phyloP scores from a whole-genome alignment of 2,329 filamentous ascomycete genomes.

The Blumeria graminis region DNA sequence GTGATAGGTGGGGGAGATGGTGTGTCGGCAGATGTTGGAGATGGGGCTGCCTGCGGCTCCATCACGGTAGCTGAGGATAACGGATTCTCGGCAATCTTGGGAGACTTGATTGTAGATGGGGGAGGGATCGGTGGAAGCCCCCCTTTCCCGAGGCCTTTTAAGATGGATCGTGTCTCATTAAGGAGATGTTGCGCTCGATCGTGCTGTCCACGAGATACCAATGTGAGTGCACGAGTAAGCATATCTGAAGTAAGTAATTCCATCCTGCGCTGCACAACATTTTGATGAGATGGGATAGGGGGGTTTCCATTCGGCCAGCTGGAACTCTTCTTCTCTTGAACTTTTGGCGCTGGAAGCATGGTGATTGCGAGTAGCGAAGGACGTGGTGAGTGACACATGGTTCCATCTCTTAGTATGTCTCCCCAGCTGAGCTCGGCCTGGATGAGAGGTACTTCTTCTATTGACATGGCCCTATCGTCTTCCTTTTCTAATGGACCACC shows the following conservation, averaged over 20 bases:
- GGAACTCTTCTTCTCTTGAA: conserved; percentile 32
- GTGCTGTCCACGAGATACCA: conserved; percentile 78
- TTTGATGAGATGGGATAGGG: conserved; percentile 83
- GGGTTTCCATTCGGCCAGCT: conserved; percentile 34
- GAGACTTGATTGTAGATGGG: conserved; percentile 18
- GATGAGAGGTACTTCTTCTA: conserved; percentile 85
- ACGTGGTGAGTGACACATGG: conserved; percentile 61
- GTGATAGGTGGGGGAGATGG: conserved; percentile 5
- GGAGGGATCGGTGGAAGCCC: conserved; percentile 74
- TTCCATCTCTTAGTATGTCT: conserved; percentile 76
- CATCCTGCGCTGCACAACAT: conserved; percentile 90
- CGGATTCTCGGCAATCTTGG: conserved; percentile 6
- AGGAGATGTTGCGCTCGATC: conserved; percentile 83
- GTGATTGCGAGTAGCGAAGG: conserved; percentile 87
- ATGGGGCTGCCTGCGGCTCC: conserved; percentile 19
- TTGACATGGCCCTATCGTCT: conserved; percentile 56
- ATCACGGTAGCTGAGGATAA: conserved; percentile 14
- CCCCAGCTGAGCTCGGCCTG: conserved; percentile 88
- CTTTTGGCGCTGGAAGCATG: conserved; percentile 48
- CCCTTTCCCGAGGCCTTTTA: conserved; percentile 89
- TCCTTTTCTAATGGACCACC: conserved; percentile 73
- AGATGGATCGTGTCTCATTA: conserved; percentile 77
- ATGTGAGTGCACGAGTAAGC: conserved; percentile 73
- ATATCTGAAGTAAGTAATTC: conserved; percentile 94
- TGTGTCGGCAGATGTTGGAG: conserved; percentile 16